Base-by-base conservation (phyloP, 2,329 filamentous ascomycete genomes). In the Aquanectria penicillioides region DNA sequence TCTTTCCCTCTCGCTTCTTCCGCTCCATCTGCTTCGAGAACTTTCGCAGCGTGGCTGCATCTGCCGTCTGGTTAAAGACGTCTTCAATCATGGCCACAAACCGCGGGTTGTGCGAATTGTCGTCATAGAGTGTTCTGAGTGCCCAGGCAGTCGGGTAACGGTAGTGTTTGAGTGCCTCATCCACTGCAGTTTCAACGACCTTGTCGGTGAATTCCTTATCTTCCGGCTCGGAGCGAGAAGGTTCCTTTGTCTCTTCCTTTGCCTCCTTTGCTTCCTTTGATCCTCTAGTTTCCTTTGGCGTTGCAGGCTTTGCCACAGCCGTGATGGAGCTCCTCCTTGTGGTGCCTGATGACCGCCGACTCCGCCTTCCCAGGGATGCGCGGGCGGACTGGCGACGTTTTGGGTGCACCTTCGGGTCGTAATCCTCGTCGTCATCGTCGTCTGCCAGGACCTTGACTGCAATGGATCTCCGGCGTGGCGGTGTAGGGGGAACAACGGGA, bases 71-170 rank as follows among this genome's bases (percentile, higher is more conserved):
- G 63, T 79, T 77, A 71, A 83, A 87, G 38, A 89, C 78, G 59
- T 83, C 80, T 71, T 86, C 83, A 40, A 89, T 75, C 78, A 88
- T 82, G 61, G 78, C 74, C 57, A 88, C 76, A 66, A 88, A 86
- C 29, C 75, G 75, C 13, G 78, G 73, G 63, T 87, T 79, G 33
- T 75, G 71, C 38, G 78, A 78, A 59, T 83, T 80, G 68, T 88
- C 84, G 63, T 89, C 85, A 71, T 86, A 89, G 59, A 88, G 77
- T 12, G 80, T 82, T 50, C 85, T 80, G 58, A 89, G 77, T 36
- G 86, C 86, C 77, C 82, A 89, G 2, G 86, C 87, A 8, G 86
- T 89, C 51, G 85, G 84, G 70, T 86, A 88, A 57, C 84, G 83
- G 61, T 79, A 78, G 68, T 84, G 80, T 58, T 79, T 75, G 44